Percentiles rank a stretch among this genome's conserved stretches.
These are phyloP conservation scores for Skeletonema potamos DNA, from an alignment of 108 stramenopile species.

Conservation along the genomic window DNA sequence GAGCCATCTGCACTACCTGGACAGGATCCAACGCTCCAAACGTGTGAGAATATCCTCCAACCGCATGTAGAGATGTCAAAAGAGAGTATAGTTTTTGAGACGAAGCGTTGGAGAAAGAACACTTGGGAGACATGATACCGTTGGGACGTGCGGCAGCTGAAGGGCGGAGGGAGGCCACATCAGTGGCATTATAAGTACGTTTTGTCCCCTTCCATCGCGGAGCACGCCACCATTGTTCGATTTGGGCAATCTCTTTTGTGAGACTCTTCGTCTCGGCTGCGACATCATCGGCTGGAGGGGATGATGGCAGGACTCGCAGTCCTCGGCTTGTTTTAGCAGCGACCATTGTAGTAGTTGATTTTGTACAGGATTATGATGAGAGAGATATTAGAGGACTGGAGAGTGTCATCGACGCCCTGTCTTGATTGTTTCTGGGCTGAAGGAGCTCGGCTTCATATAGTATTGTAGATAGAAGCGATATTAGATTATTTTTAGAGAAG, in stretches of 20 bases:
- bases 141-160: conserved; percentile 55
- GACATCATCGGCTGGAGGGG: not conserved
- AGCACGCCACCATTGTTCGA: conserved; percentile 79
- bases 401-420: not conserved
- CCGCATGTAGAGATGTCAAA: conserved; percentile 55
- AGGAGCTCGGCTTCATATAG: too few relatives aligned
- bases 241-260: conserved; percentile 57
- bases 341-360: not conserved
- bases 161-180: conserved; percentile 83
- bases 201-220: conserved; percentile 69
- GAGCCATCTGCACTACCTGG: conserved; percentile 94
- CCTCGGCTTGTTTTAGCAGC: conserved; percentile 34
- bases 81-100: conserved; percentile 72
- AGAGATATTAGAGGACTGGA: not conserved
- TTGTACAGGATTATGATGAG: not conserved
- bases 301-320: conserved; percentile 24
- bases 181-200: conserved; percentile 68
- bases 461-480: too few relatives aligned
- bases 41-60: conserved; percentile 89
- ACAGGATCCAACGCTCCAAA: conserved; percentile 97
- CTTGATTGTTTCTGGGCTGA: too few relatives aligned
- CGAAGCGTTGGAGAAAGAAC: conserved; percentile 57
- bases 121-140: conserved; percentile 48
- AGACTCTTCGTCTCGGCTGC: conserved; percentile 45
- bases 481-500: too few relatives aligned